Conservation (phyloP, 192 early-diverging fungal species). For the Funneliformis mosseae region DNA sequence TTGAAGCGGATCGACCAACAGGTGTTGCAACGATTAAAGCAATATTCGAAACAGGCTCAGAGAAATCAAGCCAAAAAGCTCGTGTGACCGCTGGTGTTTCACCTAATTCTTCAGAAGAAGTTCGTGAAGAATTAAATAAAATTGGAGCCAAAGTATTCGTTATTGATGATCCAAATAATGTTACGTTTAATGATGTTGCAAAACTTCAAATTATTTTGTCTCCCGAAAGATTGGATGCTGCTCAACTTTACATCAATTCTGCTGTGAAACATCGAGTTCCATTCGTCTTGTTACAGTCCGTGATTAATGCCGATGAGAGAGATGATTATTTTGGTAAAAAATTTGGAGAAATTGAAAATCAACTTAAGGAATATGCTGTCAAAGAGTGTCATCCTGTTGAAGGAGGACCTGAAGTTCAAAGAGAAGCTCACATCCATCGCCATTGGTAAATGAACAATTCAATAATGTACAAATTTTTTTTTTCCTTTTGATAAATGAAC, state of each 20-base stretch:
- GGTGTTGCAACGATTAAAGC: conserved; percentile 11
- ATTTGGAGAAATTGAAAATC: neutral
- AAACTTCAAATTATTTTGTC: conserved; percentile 12
- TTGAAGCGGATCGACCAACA: conserved; percentile 32
- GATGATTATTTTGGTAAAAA: conserved; percentile 5
- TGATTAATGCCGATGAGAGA: conserved; percentile 9
- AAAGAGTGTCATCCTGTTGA: neutral
- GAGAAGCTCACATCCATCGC: neutral
- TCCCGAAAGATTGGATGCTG: conserved; percentile 24
- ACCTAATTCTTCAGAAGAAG: neutral
- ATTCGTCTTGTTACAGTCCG: conserved; percentile 12
- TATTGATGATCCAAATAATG: conserved; percentile 9
- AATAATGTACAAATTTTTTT: neutral
- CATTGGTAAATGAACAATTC: neutral
- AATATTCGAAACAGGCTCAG: neutral
- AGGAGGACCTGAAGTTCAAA: neutral
- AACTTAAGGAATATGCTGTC: neutral
- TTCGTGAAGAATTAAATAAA: neutral
- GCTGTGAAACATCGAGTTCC: neutral
- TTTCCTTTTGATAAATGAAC: neutral
- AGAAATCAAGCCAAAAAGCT: neutral
- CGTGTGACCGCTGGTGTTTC: conserved; percentile 6
- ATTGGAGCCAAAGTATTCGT: neutral
- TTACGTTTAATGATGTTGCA: neutral
- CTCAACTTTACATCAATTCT: neutral